Evolutionary conservation across 257 asterid genomes (phyloP), one percentile per base, ranked within the genome.

Genomic region (Solanum sejunctum): DNA sequence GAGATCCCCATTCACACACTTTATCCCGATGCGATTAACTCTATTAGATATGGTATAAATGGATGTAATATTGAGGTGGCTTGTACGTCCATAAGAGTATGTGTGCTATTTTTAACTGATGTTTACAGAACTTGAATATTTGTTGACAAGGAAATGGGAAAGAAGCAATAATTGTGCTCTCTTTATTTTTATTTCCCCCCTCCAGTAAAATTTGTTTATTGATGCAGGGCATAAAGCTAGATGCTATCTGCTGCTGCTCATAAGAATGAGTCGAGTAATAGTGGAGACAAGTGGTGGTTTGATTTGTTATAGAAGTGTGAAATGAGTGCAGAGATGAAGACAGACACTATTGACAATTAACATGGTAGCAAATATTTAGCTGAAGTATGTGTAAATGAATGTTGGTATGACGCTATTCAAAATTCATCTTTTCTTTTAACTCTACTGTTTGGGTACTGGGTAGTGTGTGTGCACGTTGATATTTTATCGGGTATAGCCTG

Each of bases 181-280:
- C 51, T 23, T 41, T 55, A 18, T 13, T 17, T 58, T 10, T 79
- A 78, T 77, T 52, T 32, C 75, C 75, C 23, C 32, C 16, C 45
- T 51, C 18, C 43, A 4, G 45, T 23, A 1, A 26, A 75, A 73
- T 73, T 52, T 23, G n/a, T 26, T 77, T 23, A 47, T 82, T 79
- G 60, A 32, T 89, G 92, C 94, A 95, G 98, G 99, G 84, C 85
- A 81, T 56, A 96, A 96, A 88, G 97, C 94, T 61, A 94, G 97
- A 89, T 92, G 98, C 12, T 92, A 92, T 84, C 90, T 96, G 1
- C 84, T 96, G 88, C 70, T 96, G 75, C 95, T 96, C 70, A 88
- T 94, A 70, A 92, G 87, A 87, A 89, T 93, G 96, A 91, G 93
- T 66, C 81, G 85, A 55, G 83, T 94, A 7, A 72, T 90, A 66